Conservation (phyloP, 202 grass and related monocot genomes). For the Setaria italica region DNA sequence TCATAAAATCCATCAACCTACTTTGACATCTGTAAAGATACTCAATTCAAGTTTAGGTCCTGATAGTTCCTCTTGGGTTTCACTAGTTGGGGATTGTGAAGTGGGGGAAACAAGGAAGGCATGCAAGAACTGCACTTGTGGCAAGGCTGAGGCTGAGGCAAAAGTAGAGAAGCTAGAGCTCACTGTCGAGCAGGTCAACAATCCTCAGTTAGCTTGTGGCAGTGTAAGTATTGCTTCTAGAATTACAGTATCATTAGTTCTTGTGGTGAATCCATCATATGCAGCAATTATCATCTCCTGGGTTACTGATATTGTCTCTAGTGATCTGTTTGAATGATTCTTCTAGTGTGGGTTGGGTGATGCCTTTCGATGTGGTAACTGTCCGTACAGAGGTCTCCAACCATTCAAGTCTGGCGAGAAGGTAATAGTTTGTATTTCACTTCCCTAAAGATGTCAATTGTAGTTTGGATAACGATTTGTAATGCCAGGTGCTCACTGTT, state of each 20-base stretch:
- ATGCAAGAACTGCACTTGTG: slow-evolving; percentile 95
- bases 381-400: slow-evolving; percentile 86
- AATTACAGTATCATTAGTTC: not conserved
- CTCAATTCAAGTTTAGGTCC: not conserved
- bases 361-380: slow-evolving; percentile 85
- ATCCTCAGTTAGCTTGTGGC: slow-evolving; percentile 92
- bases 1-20: not conserved
- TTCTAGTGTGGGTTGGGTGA: slow-evolving; percentile 94
- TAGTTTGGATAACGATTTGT: not conserved
- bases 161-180: slow-evolving; percentile 89
- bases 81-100: slow-evolving; percentile 81
- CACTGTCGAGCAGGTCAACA: slow-evolving; percentile 80
- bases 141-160: slow-evolving; percentile 79
- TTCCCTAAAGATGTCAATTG: not conserved
- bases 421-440: slow-evolving; percentile 43
- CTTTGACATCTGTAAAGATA: not conserved
- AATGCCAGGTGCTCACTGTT: not conserved
- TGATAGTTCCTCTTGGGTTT: slow-evolving; percentile 30
- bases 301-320: not conserved
- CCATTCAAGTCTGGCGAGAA: slow-evolving; percentile 94
- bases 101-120: slow-evolving; percentile 87
- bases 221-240: slow-evolving; percentile 58
- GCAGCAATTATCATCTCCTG: too few relatives aligned
- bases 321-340: slow-evolving; percentile 3
- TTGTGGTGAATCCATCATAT: not conserved